Conservation (phyloP, 306 rosid species). For the Ormosia semicastrata region DNA sequence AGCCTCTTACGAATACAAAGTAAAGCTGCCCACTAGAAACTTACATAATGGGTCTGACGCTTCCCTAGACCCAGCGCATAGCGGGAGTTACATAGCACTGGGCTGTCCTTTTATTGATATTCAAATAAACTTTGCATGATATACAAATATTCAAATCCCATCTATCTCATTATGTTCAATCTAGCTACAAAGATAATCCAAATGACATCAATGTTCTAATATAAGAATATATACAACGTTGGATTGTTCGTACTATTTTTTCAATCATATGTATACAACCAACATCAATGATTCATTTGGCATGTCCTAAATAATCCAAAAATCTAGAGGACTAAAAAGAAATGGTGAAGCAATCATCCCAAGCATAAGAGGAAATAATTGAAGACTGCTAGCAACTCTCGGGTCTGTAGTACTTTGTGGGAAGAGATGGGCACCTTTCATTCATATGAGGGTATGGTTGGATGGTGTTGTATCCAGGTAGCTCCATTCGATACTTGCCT, state of each 20-base stretch:
- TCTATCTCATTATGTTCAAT: slow-evolving; percentile 20
- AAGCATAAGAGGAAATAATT: neutral
- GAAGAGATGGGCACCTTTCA: slow-evolving; percentile 91
- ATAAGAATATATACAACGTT: slow-evolving; percentile 20
- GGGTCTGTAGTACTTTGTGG: slow-evolving; percentile 72
- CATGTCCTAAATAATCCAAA: slow-evolving; percentile 11
- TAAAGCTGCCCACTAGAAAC: too few relatives aligned
- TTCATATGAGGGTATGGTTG: slow-evolving; percentile 85
- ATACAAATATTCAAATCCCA: slow-evolving; percentile 2
- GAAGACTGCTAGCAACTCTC: slow-evolving; percentile 51
- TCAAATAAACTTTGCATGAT: neutral
- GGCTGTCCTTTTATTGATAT: too few relatives aligned
- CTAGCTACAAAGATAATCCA: slow-evolving; percentile 19
- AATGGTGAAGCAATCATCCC: slow-evolving; percentile 20
- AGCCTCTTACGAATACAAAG: too few relatives aligned
- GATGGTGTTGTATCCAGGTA: slow-evolving; percentile 81
- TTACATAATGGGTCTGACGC: too few relatives aligned
- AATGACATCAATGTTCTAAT: slow-evolving; percentile 15
- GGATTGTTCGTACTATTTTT: neutral
- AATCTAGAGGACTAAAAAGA: neutral
- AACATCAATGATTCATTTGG: slow-evolving; percentile 10
- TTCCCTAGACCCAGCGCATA: too few relatives aligned
- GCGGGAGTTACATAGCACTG: too few relatives aligned
- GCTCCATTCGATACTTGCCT: slow-evolving; percentile 87
- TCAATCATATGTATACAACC: neutral